These are phyloP conservation scores for Globisporangium radiosum DNA, from an alignment of 352 stramenopile genomes.

Conservation along the genomic window DNA sequence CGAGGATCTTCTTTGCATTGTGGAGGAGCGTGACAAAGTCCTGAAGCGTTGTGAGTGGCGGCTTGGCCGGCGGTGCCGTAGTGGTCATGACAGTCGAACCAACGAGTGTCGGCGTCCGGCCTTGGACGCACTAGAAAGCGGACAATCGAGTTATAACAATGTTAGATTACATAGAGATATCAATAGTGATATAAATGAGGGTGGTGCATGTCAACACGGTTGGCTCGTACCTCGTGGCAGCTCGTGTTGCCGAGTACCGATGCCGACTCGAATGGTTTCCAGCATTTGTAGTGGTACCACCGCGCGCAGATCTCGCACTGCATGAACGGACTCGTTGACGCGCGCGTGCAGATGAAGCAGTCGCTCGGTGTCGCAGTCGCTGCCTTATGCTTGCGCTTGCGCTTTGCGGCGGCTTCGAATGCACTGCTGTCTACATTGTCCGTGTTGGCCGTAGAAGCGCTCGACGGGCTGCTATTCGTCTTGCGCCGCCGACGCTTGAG, in stretches of 20 bases:
- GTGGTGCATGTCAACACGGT: no score
- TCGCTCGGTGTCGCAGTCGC: slow-evolving; percentile 16
- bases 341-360: slow-evolving; percentile 59
- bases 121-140: slow-evolving; percentile 39
- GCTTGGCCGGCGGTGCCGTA: slow-evolving; percentile 16
- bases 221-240: slow-evolving; percentile 43
- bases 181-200: neutral
- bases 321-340: slow-evolving; percentile 40
- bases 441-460: neutral
- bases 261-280: slow-evolving; percentile 39
- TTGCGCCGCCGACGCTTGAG: slow-evolving; percentile 2
- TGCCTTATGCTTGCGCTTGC: slow-evolving; percentile 24
- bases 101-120: slow-evolving; percentile 20
- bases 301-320: slow-evolving; percentile 71
- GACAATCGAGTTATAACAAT: no score
- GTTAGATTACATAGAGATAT: neutral
- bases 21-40: slow-evolving; percentile 72
- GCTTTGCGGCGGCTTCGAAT: neutral
- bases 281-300: slow-evolving; percentile 53
- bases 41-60: slow-evolving; percentile 32
- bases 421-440: neutral
- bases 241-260: slow-evolving; percentile 72
- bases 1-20: slow-evolving; percentile 82
- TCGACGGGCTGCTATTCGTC: neutral
- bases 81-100: slow-evolving; percentile 7